Evolutionary conservation across 139 green algal genomes (phyloP).

Genomic region (Marvania coccoides): DNA sequence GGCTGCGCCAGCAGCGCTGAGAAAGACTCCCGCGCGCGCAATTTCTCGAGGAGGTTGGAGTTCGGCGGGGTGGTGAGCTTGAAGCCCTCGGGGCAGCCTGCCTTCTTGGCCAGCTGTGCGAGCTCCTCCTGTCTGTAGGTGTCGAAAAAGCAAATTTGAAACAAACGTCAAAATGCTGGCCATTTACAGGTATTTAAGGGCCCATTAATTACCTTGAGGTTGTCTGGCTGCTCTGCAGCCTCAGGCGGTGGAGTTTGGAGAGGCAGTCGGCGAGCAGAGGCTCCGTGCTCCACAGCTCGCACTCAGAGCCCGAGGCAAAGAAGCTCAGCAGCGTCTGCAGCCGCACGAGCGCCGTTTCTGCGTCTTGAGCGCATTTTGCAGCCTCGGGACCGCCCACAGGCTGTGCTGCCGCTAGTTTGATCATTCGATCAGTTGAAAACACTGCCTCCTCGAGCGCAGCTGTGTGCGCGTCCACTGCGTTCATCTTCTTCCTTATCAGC

Average conservation of each 20-base stretch:
- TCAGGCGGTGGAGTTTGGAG: not conserved
- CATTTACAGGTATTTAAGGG: not conserved
- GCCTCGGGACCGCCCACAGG: not conserved
- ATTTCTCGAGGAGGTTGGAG: not conserved
- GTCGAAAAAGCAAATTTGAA: not conserved
- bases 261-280: conserved; percentile 12
- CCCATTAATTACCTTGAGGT: not conserved
- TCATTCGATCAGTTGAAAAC: not conserved
- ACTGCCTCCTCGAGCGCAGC: not conserved
- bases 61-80: conserved; percentile 1
- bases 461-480: not conserved
- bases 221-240: not conserved
- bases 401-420: not conserved
- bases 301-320: not conserved
- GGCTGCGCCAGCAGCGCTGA: not conserved
- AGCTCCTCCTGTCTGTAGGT: not conserved
- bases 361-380: not conserved
- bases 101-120: not conserved
- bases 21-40: conserved; percentile 6
- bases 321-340: conserved; percentile 23
- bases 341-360: conserved; percentile 5
- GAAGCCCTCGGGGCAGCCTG: conserved; percentile 20
- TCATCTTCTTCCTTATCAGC: not conserved
- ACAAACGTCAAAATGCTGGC: not conserved
- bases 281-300: not conserved